phyloP scores from a whole-genome alignment of 148 eudicot species.

The Tetragonia tetragonoides region DNA sequence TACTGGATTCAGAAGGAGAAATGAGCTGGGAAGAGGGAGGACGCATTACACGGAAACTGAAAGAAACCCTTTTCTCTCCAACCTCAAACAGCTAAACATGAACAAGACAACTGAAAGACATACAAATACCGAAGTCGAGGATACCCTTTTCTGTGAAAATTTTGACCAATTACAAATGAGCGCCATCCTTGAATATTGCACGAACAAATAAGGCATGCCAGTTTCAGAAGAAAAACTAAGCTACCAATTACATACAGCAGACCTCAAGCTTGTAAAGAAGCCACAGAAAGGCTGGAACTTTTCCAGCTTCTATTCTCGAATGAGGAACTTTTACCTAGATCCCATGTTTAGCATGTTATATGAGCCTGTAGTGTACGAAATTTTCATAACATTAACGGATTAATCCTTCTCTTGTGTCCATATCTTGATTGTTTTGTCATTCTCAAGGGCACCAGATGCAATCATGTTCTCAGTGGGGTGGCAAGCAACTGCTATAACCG shows the following conservation, averaged over 20 bases:
- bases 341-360: background rate
- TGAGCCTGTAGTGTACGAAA: background rate
- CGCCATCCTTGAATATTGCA: background rate
- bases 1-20: no score
- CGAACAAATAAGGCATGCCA: no score
- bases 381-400: background rate
- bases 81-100: no score
- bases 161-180: background rate
- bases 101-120: no score
- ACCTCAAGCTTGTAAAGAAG: background rate
- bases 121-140: no score
- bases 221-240: constrained; percentile 10
- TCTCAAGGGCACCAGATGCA: constrained; percentile 79
- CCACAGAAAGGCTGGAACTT: background rate
- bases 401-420: constrained; percentile 73
- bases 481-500: constrained; percentile 78
- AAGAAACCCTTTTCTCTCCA: no score
- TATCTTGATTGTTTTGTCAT: constrained; percentile 76
- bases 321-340: background rate
- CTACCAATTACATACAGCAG: constrained; percentile 25
- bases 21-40: no score
- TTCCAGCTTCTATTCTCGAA: background rate
- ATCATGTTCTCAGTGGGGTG: constrained; percentile 89
- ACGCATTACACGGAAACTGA: no score
- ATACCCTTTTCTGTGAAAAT: no score